Evolutionary conservation across 768 basidiomycete species (phyloP), one percentile per base, ranked within the genome.

Genomic region (Tylopilus sp.): DNA sequence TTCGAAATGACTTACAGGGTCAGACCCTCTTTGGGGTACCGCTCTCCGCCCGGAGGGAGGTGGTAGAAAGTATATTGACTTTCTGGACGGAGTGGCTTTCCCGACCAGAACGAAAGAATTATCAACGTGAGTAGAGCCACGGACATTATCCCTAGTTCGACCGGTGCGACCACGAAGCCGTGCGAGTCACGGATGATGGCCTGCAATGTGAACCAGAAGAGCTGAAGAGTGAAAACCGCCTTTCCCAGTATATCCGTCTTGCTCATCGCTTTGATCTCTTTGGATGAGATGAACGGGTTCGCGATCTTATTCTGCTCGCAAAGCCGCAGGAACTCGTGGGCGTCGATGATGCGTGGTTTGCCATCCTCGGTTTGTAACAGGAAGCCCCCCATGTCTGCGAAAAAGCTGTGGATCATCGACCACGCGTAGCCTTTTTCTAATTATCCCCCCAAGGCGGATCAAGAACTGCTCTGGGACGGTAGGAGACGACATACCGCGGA

Each of bases 371-470:
- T 45, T 1, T 25, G 21, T 22, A 39, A 39, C 11, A 44, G 42
- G 13, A 50, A 44, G 13, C 50, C 50, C 12, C 50, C 25, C 46
- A 52, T 48, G 18, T 48, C 25, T 1, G 40, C 40, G 15, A 48
- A 48, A 33, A 41, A 22, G 17, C 40, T 42, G 36, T 42, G 51
- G 2, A 20, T n/a, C 51, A 48, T 48, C 23, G 46, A 48, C 47
- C 51, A 48, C 9, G 21, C 23, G 10, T 48, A 31, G 2, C 31
- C 31, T 31, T 15, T 31, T 6, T 31, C 31, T 31, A 15, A 31
- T n/a, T 13, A 31, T 13, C 5, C 5, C 4, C 0, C 2, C 31
- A 5, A 13, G 31, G 13, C 15, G 4, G 11, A 15, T 31, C 31
- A 31, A 15, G 15, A 11, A 31, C 31, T 31, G 15, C 11, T 4